Evolutionary conservation across 2,329 filamentous ascomycete species (phyloP).

Genomic region (Monosporascus sp.): DNA sequence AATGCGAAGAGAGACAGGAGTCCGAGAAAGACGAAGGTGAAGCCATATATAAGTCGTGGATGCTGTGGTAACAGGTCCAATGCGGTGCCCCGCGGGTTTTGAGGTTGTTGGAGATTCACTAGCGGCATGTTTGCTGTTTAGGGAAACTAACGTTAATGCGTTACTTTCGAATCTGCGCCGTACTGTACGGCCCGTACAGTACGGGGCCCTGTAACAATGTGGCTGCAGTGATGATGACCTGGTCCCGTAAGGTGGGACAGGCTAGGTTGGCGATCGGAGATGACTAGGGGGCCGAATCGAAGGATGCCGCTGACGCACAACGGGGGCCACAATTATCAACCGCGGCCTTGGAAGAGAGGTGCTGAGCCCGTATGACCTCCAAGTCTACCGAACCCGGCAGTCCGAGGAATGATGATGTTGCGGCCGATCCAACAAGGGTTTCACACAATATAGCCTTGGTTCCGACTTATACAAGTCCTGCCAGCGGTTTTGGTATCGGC

Average conservation of each 20-base stretch:
- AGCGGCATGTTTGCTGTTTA: constrained; percentile 36
- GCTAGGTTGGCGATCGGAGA: neutral
- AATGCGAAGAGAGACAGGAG: constrained; percentile 17
- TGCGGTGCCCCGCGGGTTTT: constrained; percentile 24
- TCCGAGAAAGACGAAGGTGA: constrained; percentile 13
- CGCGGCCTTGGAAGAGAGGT: neutral
- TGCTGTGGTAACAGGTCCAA: constrained; percentile 23
- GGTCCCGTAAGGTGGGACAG: constrained; percentile 1
- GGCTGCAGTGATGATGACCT: constrained; percentile 14
- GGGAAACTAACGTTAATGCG: constrained; percentile 21
- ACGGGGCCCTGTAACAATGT: constrained; percentile 14
- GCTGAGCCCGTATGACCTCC: neutral
- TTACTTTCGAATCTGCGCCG: constrained; percentile 6
- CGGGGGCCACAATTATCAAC: neutral
- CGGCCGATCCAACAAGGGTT: neutral
- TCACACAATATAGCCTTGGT: neutral
- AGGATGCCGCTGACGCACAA: neutral
- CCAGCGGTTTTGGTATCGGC: neutral
- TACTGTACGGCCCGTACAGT: constrained; percentile 20
- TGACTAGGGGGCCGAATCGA: neutral
- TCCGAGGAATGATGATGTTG: neutral
- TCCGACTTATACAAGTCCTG: neutral
- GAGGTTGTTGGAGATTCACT: constrained; percentile 27
- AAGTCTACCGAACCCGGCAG: neutral
- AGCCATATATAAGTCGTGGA: constrained; percentile 17